Percentiles rank a stretch among this genome's conserved stretches.
Conservation (phyloP, 805 yeast genomes). For the Ogataea allantospora region DNA sequence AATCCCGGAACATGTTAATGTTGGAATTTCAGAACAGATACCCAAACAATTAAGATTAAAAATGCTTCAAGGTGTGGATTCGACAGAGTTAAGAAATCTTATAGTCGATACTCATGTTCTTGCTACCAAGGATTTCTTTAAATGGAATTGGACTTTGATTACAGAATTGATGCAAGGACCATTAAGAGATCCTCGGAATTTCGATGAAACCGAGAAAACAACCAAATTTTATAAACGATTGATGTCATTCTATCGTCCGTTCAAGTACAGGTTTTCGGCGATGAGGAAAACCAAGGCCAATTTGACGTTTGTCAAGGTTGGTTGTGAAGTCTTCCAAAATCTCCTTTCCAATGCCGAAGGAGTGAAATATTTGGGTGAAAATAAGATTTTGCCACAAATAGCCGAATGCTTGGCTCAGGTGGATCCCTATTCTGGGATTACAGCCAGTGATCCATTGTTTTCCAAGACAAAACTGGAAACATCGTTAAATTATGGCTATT, state of each 20-base stretch:
- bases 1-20: conserved; percentile 15
- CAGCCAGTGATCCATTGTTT: conserved; percentile 72
- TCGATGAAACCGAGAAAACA: conserved; percentile 74
- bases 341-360: conserved; percentile 66
- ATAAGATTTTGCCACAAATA: conserved; percentile 81
- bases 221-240: conserved; percentile 86
- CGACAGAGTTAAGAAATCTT: conserved; percentile 61
- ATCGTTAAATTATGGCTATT: conserved; percentile 74
- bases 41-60: conserved; percentile 26
- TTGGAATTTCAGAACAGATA: conserved; percentile 15
- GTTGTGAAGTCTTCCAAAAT: conserved; percentile 69
- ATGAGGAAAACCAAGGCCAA: conserved; percentile 50
- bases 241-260: conserved; percentile 86
- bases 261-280: conserved; percentile 74
- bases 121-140: conserved; percentile 70
- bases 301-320: conserved; percentile 63
- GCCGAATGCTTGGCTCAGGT: conserved; percentile 86
- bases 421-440: conserved; percentile 75
- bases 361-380: conserved; percentile 59
- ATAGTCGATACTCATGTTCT: conserved; percentile 69
- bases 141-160: conserved; percentile 86
- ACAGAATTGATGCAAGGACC: conserved; percentile 81
- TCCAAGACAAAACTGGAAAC: conserved; percentile 55
- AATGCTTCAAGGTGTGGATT: conserved; percentile 45
- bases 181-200: conserved; percentile 60